Percentiles rank a stretch among this genome's conserved stretches.
Conservation (phyloP, 78 protist species). For the Ministeria vibrans region DNA sequence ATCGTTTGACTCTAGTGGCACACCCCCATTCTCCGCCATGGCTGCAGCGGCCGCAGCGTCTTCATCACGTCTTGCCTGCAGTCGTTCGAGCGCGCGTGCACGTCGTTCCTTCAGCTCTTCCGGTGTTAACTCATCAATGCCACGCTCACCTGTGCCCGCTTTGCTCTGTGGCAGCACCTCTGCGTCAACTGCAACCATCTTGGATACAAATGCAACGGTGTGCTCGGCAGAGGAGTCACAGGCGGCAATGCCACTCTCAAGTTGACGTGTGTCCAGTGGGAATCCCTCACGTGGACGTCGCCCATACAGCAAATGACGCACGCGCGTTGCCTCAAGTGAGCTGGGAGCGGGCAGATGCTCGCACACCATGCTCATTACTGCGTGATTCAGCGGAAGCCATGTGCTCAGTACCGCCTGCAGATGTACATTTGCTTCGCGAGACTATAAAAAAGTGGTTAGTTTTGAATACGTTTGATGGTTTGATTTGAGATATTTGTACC, state of each 20-base stretch:
- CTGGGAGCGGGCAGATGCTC: constrained; percentile 8
- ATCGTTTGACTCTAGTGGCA: not conserved
- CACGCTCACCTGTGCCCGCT: too few relatives aligned
- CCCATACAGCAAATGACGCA: not conserved
- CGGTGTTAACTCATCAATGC: not conserved
- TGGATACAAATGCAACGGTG: constrained; percentile 7
- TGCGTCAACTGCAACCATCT: constrained; percentile 18
- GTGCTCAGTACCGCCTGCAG: constrained; percentile 31
- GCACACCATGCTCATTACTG: constrained; percentile 38
- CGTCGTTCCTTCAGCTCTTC: constrained; percentile 1
- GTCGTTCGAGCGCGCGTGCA: not conserved
- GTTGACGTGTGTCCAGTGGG: not conserved
- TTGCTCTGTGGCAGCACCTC: constrained; percentile 12
- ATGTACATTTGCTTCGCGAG: not conserved
- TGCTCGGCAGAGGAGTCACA: not conserved
- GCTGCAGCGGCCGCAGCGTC: not conserved
- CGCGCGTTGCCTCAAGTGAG: not conserved
- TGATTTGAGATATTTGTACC: not conserved
- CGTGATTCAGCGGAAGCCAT: constrained; percentile 83
- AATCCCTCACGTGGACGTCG: not conserved
- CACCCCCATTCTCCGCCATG: not conserved
- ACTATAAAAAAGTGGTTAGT: not conserved
- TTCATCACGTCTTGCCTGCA: not conserved
- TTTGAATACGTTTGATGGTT: not conserved
- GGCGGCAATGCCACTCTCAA: constrained; percentile 8